Base-by-base conservation (phyloP, 2,329 filamentous ascomycete genomes). In the Fusarium sp. region DNA sequence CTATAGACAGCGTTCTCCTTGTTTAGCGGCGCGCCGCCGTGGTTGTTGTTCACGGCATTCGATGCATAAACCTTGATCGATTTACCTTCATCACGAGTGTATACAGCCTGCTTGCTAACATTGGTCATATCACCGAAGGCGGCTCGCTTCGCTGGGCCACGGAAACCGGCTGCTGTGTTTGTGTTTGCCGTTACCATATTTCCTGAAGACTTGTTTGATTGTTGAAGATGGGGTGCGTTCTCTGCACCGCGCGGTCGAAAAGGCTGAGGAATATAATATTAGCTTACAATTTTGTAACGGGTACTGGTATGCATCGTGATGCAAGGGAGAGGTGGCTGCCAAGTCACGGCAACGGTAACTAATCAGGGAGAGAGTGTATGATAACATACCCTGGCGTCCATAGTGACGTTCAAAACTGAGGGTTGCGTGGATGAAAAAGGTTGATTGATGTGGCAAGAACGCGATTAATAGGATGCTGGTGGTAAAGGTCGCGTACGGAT, bases 101-200 rank as follows among this genome's bases (percentile, higher is more conserved):
- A 69, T 39, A 77, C 78, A 41, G 75, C 73, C 51, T 81, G 80
- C 70, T 84, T 84, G 45, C 86, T 79, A 51, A 88, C 91, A 79
- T 95, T 96, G 86, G 93, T 96, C 70, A 96, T 89, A 81, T 97
- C 95, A 56, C 90, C 93, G 82, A 97, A 95, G 18, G 91, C 94
- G 71, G 91, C 91, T 75, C 95, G 91, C 85, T 95, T 96, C 63
- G 91, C 87, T 65, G 89, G 80, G 44, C 82, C 82, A 36, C 82
- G 82, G 45, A 84, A 76, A 41, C 82, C 82, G 28, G 69, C 72
- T 26, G 71, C 67, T 20, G 76, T 72, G 24, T 79, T 75, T 73
- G 78, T 72, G 18, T 75, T 73, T 36, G 80, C 71, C 77, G 79
- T 81, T 44, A 66, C 72, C 49, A 93, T 75, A 87, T 88, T 83